Base-by-base conservation (phyloP, 495 filamentous ascomycete genomes). In the Venustampulla echinocandica region DNA sequence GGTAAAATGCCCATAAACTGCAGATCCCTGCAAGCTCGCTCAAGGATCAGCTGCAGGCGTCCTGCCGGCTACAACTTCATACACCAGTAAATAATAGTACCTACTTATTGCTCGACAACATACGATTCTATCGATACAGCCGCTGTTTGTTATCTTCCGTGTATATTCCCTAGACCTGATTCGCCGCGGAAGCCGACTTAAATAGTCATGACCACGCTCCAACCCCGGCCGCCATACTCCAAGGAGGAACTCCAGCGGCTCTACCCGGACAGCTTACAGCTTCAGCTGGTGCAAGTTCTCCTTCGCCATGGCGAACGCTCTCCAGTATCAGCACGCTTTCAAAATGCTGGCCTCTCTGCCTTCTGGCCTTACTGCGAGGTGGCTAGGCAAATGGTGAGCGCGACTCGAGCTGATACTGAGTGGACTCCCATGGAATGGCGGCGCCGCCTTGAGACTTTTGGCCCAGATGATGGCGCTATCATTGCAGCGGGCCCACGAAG, bases 311-410 rank as follows among this genome's bases (percentile, higher is more conserved):
- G 88, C 57, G 90, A 96, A 67, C 79, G 90, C 22, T 87, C 79
- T 18, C 92, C 90, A 23, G 86, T 97, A 13, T 82, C 77, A 14
- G 73, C 86, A 13, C 81, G 93, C 6, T 95, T 98, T 63, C 79
- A 86, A 61, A 93, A 93, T 70, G 71, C 87, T 57, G 90, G 90
- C n/a, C 71, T 96, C 14, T 62, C 66, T 46, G 65, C 83, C 56
- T 92, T 85, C 63, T 98, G 92, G 92, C 85, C 92, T 7, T 98
- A 96, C 66, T 98, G 92, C 67, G 73, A 71, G 41, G 76, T 80
- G 33, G 89, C 86, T 14, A 72, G 73, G 25, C 80, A 77, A 49
- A 73, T 96, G 60, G 76, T 76, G 28, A 80, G 84, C 53, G 76
- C 81, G 58, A 77, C 89, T 10, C 68, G 89, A 30, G 75, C 69